Evolutionary conservation across 2,329 filamentous ascomycete species (phyloP).

Genomic region (Aureobasidium sp.): DNA sequence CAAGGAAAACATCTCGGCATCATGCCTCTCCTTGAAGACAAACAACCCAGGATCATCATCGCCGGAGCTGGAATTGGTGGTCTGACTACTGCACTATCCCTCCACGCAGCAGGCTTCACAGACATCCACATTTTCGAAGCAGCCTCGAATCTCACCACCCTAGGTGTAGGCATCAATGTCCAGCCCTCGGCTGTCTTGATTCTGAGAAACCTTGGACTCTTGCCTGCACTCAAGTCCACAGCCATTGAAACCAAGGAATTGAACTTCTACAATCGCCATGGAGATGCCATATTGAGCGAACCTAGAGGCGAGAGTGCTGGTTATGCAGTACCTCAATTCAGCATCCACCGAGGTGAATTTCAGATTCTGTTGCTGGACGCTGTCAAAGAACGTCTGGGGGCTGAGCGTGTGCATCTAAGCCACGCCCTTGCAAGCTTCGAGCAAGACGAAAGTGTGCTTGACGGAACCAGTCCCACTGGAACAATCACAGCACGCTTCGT

Average conservation of each 20-base stretch:
- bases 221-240: slow-evolving; percentile 31
- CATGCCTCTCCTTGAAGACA: slow-evolving; percentile 11
- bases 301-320: slow-evolving; percentile 33
- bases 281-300: slow-evolving; percentile 35
- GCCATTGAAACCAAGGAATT: slow-evolving; percentile 35
- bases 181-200: slow-evolving; percentile 39
- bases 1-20: background rate
- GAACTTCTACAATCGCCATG: slow-evolving; percentile 38
- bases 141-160: slow-evolving; percentile 30
- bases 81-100: slow-evolving; percentile 45
- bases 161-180: slow-evolving; percentile 40
- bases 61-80: slow-evolving; percentile 43
- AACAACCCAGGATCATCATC: slow-evolving; percentile 30
- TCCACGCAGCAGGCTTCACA: slow-evolving; percentile 45
- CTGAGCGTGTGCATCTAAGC: slow-evolving; percentile 30
- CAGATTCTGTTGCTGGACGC: slow-evolving; percentile 36
- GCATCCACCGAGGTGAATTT: slow-evolving; percentile 38
- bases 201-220: slow-evolving; percentile 34
- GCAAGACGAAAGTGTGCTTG: slow-evolving; percentile 19
- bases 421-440: slow-evolving; percentile 30
- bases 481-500: slow-evolving; percentile 32
- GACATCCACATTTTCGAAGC: slow-evolving; percentile 37
- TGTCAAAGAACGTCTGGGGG: slow-evolving; percentile 33
- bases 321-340: slow-evolving; percentile 36
- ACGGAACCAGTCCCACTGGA: background rate